Conservation (phyloP, 805 yeast species). For the Candida takata region DNA sequence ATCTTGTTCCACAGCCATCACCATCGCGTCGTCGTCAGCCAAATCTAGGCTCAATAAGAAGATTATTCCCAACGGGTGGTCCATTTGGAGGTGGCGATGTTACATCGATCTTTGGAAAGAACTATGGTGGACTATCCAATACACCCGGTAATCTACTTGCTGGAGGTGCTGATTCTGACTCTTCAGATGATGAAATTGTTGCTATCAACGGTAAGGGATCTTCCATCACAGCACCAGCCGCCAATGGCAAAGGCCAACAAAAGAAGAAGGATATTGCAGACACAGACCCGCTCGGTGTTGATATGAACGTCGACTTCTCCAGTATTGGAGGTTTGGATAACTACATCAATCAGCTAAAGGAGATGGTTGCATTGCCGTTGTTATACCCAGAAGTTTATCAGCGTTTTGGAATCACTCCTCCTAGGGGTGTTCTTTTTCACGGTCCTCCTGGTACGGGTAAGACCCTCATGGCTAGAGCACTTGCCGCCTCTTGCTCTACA, state of each 20-base stretch:
- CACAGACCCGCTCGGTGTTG: slow-evolving; percentile 88
- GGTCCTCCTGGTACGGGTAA: slow-evolving; percentile 99
- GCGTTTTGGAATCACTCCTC: slow-evolving; percentile 87
- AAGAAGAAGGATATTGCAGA: slow-evolving; percentile 60
- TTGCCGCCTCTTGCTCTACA: slow-evolving; percentile 91
- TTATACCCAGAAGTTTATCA: slow-evolving; percentile 91
- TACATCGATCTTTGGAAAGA: slow-evolving; percentile 69
- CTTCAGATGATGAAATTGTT: slow-evolving; percentile 55
- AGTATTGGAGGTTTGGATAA: slow-evolving; percentile 89
- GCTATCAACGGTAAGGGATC: slow-evolving; percentile 37
- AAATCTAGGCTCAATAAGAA: slow-evolving; percentile 32
- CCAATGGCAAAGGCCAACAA: slow-evolving; percentile 20
- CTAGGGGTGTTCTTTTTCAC: slow-evolving; percentile 94
- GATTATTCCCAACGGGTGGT: slow-evolving; percentile 89
- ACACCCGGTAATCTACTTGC: slow-evolving; percentile 12
- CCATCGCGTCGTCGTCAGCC: slow-evolving; percentile 30
- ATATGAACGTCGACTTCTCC: slow-evolving; percentile 75
- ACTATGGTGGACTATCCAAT: slow-evolving; percentile 34
- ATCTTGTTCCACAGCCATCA: slow-evolving; percentile 9
- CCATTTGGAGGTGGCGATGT: slow-evolving; percentile 98
- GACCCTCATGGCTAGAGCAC: slow-evolving; percentile 94
- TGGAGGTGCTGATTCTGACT: slow-evolving; percentile 44
- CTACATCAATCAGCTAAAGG: slow-evolving; percentile 87
- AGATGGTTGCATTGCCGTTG: slow-evolving; percentile 92
- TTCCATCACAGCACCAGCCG: slow-evolving; percentile 26